Conservation (phyloP, 208 protist genomes). For the Acanthamoeba royreba region DNA sequence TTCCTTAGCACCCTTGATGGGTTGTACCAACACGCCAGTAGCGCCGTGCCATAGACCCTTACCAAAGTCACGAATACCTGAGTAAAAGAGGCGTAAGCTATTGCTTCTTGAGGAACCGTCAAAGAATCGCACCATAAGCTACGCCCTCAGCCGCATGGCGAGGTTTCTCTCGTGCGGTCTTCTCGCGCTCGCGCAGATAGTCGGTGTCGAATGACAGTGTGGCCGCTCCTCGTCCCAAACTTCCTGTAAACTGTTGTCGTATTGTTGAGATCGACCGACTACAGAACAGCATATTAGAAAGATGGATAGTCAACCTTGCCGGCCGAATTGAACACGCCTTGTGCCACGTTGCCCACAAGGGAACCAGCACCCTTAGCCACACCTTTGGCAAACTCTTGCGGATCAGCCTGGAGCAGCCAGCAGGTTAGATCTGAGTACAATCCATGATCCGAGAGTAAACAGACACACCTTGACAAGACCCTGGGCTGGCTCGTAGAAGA, state of each 20-base stretch:
- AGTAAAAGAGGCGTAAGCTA: background rate
- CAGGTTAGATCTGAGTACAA: too few species aligned
- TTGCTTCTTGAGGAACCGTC: too few species aligned
- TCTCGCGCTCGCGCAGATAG: slow-evolving; percentile 36
- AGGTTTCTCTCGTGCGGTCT: background rate
- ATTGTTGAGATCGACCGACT: too few species aligned
- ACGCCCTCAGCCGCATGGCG: slow-evolving; percentile 9
- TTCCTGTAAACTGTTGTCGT: background rate
- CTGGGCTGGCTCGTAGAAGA: slow-evolving; percentile 70
- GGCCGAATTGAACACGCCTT: slow-evolving; percentile 56
- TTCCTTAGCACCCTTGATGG: slow-evolving; percentile 55
- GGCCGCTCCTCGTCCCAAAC: background rate
- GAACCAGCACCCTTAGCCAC: slow-evolving; percentile 56
- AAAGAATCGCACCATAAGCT: background rate
- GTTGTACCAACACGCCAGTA: slow-evolving; percentile 52
- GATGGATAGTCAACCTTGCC: slow-evolving; percentile 44
- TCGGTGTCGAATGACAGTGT: slow-evolving; percentile 35
- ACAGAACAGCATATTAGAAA: background rate
- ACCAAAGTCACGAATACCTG: slow-evolving; percentile 40
- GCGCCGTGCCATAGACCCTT: slow-evolving; percentile 47
- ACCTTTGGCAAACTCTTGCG: slow-evolving; percentile 59
- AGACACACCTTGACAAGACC: slow-evolving; percentile 19
- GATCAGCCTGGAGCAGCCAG: slow-evolving; percentile 25
- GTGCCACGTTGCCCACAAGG: slow-evolving; percentile 45
- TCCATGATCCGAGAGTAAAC: too few species aligned